A percentile compares a stretch with the other conserved stretches of the same genome.
Evolutionary conservation across 2,329 filamentous ascomycete genomes (phyloP).

Genomic region (Rutstroemia sp.): DNA sequence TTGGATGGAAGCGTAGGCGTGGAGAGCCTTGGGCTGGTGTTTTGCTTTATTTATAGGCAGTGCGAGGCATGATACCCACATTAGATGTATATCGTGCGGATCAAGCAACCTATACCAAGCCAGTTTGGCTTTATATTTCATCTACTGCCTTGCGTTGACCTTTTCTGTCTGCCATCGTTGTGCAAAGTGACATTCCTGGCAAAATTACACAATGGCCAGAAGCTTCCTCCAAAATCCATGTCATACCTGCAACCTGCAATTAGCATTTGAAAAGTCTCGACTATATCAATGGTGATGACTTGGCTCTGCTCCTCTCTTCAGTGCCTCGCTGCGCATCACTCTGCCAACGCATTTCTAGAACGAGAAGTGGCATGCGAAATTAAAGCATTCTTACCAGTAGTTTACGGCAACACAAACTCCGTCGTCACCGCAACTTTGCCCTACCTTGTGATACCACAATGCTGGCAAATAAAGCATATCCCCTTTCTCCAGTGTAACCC

Average conservation of each 20-base stretch:
- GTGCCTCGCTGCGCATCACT: no score
- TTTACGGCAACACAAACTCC: conserved; percentile 73
- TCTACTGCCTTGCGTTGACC: background rate
- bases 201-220: conserved; percentile 45
- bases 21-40: background rate
- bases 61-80: background rate
- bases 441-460: conserved; percentile 82
- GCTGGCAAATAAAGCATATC: conserved; percentile 80
- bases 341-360: no score
- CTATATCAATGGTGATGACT: no score
- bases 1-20: conserved; percentile 1
- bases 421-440: conserved; percentile 59
- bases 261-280: background rate
- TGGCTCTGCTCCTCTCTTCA: background rate
- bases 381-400: conserved; percentile 54
- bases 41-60: no score
- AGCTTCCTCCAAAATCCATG: conserved; percentile 65
- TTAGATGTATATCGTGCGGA: background rate
- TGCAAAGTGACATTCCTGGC: conserved; percentile 17
- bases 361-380: background rate
- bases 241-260: conserved; percentile 53
- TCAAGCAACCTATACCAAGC: no score
- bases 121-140: background rate
- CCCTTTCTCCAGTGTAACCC: conserved; percentile 62
- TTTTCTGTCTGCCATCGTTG: background rate